A percentile compares a stretch with the other conserved stretches of the same genome.
Evolutionary conservation across 768 basidiomycete species (phyloP).

Genomic region (Hemileccinum rubropunctum): DNA sequence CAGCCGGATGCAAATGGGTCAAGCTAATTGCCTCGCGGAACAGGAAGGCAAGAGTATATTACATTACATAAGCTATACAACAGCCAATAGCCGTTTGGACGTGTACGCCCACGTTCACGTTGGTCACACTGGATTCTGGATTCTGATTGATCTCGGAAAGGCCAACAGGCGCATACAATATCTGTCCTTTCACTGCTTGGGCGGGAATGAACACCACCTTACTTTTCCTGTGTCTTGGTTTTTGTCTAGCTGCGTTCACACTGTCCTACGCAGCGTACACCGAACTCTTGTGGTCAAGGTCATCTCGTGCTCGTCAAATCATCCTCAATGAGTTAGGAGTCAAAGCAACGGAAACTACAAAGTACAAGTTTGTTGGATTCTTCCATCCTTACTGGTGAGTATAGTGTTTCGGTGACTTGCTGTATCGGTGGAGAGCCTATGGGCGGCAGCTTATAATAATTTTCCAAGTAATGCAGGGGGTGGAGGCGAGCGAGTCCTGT

Average conservation of each 20-base stretch:
- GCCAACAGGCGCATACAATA: not conserved
- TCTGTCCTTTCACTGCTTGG: not conserved
- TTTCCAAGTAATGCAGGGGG: conserved; percentile 85
- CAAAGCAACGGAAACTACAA: not conserved
- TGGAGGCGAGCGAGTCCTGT: conserved; percentile 93
- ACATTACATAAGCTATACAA: not conserved
- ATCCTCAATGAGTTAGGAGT: conserved; percentile 21
- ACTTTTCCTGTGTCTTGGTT: conserved; percentile 15
- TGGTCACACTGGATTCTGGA: not conserved
- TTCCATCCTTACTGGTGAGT: conserved; percentile 96
- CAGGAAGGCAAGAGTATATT: not conserved
- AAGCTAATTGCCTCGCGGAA: not conserved
- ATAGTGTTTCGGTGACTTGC: not conserved
- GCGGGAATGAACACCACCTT: conserved; percentile 11
- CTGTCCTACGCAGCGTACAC: conserved; percentile 28
- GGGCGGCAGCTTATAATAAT: conserved; percentile 34
- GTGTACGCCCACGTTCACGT: no score
- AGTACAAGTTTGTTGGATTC: conserved; percentile 62
- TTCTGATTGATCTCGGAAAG: not conserved
- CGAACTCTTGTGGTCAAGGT: conserved; percentile 18
- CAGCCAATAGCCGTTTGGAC: not conserved
- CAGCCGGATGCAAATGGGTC: not conserved
- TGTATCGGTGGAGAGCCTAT: not conserved
- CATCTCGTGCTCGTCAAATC: conserved; percentile 15
- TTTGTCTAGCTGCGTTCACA: conserved; percentile 6